Base-by-base conservation (phyloP, 805 yeast species). In the Starmerella potacharoeniae region DNA sequence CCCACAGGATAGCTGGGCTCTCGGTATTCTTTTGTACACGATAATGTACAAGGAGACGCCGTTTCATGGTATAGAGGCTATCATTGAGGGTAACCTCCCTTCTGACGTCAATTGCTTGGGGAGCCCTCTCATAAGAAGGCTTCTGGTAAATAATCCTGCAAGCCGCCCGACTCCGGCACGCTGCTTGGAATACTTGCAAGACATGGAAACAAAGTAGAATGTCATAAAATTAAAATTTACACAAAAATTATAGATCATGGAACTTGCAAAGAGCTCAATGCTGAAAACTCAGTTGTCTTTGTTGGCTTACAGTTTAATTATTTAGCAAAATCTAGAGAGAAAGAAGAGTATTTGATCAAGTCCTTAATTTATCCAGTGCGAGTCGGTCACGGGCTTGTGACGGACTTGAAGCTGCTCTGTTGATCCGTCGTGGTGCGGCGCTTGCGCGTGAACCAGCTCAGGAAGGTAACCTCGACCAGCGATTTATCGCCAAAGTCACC, bases 1-100 rank as follows among this genome's bases (percentile, higher is more conserved):
- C 66, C 91, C 95, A 3, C 98, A 93, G 68, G 98, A 93, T 70
- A 83, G 90, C 2, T 93, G 98, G 98, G 96, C 97, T 0, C 75
- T 91, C 66, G 98, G 98, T 2, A 86, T 93, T 28, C 72, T 93
- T 55, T 72, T 93, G 28, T 93, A 90, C 70, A 93, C 97, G 0
- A 78, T 93, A 65, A 76, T 91, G 6, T 93, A 84, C 74, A 87
- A 90, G 66, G 97, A 93, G 66, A 90, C 91, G 64, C 98, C 98
- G 8, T 93, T 91, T 65, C 87, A 88, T 68, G 89, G 87, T 66
- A 95, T 90, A 49, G 97, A 91, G 68, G 97, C 90, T 68, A 93
- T 93, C 53, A 80, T 90, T 80, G 96, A 88, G 61, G 96, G 95
- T 0, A 90, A 84, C 49, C 70, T 90, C 3, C 58, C 54, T 6